Evolutionary conservation across 805 yeast species (phyloP).

Genomic region (Jamesozyma rosinii): DNA sequence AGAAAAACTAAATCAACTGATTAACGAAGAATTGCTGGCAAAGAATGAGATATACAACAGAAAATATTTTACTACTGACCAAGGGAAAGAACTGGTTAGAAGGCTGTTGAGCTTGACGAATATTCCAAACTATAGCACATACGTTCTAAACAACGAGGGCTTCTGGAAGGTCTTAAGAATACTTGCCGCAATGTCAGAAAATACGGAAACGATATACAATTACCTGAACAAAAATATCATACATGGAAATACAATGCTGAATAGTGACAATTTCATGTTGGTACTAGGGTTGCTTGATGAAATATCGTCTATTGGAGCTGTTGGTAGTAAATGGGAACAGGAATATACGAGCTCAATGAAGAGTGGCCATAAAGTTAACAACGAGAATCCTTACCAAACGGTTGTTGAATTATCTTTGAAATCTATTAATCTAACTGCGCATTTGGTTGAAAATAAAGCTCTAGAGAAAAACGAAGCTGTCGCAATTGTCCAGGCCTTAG

Average conservation of each 20-base stretch:
- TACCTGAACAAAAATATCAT: slow-evolving; percentile 38
- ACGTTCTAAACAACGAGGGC: slow-evolving; percentile 42
- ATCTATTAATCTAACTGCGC: slow-evolving; percentile 53
- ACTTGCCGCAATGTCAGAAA: slow-evolving; percentile 38
- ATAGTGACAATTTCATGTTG: slow-evolving; percentile 48
- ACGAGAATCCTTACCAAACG: slow-evolving; percentile 42
- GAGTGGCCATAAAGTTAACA: slow-evolving; percentile 37
- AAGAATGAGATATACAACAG: slow-evolving; percentile 29
- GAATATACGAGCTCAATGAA: slow-evolving; percentile 40
- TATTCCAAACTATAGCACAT: slow-evolving; percentile 16
- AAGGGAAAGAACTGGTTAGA: slow-evolving; percentile 39
- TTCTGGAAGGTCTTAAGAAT: slow-evolving; percentile 49
- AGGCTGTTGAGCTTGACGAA: slow-evolving; percentile 31
- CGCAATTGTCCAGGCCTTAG: slow-evolving; percentile 71
- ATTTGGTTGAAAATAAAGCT: slow-evolving; percentile 34
- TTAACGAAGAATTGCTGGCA: slow-evolving; percentile 24
- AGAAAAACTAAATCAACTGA: slow-evolving; percentile 13
- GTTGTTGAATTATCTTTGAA: slow-evolving; percentile 50
- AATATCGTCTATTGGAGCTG: slow-evolving; percentile 70
- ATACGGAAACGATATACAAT: slow-evolving; percentile 37
- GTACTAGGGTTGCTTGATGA: slow-evolving; percentile 68
- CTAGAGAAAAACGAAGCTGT: slow-evolving; percentile 29
- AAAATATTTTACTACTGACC: slow-evolving; percentile 33
- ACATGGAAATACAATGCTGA: slow-evolving; percentile 30
- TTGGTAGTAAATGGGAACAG: slow-evolving; percentile 69